These are phyloP conservation scores for Teunomyces aglyptinius DNA, from an alignment of 805 yeast genomes.

Conservation along the genomic window DNA sequence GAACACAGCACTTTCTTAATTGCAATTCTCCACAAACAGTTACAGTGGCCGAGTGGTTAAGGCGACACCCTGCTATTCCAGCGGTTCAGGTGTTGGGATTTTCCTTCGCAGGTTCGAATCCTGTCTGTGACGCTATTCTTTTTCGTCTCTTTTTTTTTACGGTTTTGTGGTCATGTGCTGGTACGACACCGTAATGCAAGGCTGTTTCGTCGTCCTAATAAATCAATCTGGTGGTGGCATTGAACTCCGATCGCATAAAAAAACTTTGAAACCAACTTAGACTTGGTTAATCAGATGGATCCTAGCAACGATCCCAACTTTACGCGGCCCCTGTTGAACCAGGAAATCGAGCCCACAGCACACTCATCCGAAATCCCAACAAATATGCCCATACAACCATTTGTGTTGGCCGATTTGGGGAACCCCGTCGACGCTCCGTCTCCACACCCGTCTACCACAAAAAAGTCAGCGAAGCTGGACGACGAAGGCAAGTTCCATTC, in stretches of 20 bases:
- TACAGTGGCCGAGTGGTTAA: conserved; percentile 54
- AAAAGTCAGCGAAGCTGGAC: conserved; percentile 8
- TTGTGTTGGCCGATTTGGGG: conserved; percentile 72
- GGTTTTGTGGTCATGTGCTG: not conserved
- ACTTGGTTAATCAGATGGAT: conserved; percentile 50
- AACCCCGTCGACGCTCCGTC: conserved; percentile 73
- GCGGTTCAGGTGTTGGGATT: conserved; percentile 37
- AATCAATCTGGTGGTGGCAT: not conserved
- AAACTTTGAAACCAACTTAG: not conserved
- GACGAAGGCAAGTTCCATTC: conserved; percentile 22
- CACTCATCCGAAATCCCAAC: conserved; percentile 70
- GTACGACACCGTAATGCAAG: not conserved
- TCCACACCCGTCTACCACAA: conserved; percentile 42
- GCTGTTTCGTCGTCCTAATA: not conserved
- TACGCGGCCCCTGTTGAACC: conserved; percentile 75
- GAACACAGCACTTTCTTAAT: too few relatives aligned
- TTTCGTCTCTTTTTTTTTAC: not conserved
- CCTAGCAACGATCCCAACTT: conserved; percentile 91
- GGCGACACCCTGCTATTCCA: conserved; percentile 46
- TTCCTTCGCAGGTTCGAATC: conserved; percentile 97
- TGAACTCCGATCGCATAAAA: conserved; percentile 1
- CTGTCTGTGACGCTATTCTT: conserved; percentile 89
- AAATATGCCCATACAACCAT: conserved; percentile 73
- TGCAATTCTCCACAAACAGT: conserved; percentile 13
- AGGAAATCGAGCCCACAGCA: conserved; percentile 60